Conservation (phyloP, 257 asterid species). For the Eustoma russellianum region DNA sequence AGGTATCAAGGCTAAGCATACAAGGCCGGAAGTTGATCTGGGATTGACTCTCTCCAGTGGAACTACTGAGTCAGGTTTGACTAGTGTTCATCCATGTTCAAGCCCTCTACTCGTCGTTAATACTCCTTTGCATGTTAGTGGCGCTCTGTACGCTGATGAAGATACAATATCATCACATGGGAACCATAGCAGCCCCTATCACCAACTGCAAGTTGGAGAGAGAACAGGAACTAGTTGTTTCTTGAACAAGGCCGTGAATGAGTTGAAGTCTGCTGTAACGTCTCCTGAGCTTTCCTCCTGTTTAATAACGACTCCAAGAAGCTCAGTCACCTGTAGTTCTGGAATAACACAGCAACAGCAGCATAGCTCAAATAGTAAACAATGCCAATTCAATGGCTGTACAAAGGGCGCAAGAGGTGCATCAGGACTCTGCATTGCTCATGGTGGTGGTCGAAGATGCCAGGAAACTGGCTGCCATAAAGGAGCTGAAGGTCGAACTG, state of each 20-base stretch:
- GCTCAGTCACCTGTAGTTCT: slow-evolving; percentile 98
- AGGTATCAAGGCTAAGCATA: slow-evolving; percentile 23
- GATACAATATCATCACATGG: slow-evolving; percentile 24
- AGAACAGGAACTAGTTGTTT: slow-evolving; percentile 27
- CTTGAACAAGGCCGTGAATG: slow-evolving; percentile 26
- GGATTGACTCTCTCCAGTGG: slow-evolving; percentile 67
- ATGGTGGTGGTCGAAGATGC: slow-evolving; percentile 95
- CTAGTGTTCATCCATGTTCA: slow-evolving; percentile 38
- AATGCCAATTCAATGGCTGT: slow-evolving; percentile 81
- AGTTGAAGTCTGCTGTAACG: slow-evolving; percentile 22
- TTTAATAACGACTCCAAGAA: slow-evolving; percentile 49
- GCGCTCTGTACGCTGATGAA: slow-evolving; percentile 32
- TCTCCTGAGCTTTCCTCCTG: slow-evolving; percentile 53
- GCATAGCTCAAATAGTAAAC: slow-evolving; percentile 48
- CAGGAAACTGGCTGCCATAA: slow-evolving; percentile 75
- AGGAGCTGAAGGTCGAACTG: slow-evolving; percentile 97
- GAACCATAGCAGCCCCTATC: slow-evolving; percentile 20
- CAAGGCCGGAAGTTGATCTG: slow-evolving; percentile 60
- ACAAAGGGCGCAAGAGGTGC: slow-evolving; percentile 93
- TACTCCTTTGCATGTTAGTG: slow-evolving; percentile 14
- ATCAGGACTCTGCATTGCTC: slow-evolving; percentile 86
- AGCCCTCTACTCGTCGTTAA: slow-evolving; percentile 20
- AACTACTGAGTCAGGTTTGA: slow-evolving; percentile 55
- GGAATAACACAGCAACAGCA: slow-evolving; percentile 67
- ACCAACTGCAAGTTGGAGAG: slow-evolving; percentile 24